phyloP scores from a whole-genome alignment of 2,329 filamentous ascomycete species.

The Bipolaris bicolor region DNA sequence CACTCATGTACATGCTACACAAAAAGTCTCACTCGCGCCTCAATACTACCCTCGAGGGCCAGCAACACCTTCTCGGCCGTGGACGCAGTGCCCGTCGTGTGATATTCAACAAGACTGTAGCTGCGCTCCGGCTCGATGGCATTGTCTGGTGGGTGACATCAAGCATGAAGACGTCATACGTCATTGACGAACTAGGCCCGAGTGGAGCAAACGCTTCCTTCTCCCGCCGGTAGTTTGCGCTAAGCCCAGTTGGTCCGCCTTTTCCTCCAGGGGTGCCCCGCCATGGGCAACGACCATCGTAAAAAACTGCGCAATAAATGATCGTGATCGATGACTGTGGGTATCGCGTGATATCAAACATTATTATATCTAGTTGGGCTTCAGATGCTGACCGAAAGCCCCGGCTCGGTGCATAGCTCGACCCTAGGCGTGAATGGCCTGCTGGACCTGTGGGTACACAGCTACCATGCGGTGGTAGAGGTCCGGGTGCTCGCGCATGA shows the following conservation, averaged over 20 bases:
- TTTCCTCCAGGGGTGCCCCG: slow-evolving; percentile 22
- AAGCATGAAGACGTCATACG: slow-evolving; percentile 18
- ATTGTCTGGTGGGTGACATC: slow-evolving; percentile 7
- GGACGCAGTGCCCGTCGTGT: slow-evolving; percentile 19
- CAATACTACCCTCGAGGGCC: neutral
- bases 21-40: neutral
- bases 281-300: slow-evolving; percentile 15
- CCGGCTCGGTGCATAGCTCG: neutral
- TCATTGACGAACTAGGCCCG: slow-evolving; percentile 24
- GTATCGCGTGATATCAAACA: slow-evolving; percentile 12
- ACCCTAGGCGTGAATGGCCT: slow-evolving; percentile 69
- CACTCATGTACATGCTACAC: slow-evolving; percentile 12
- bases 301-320: slow-evolving; percentile 8
- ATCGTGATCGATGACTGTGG: slow-evolving; percentile 18
- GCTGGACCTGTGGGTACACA: slow-evolving; percentile 83
- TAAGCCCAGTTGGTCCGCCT: slow-evolving; percentile 28
- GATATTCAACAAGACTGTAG: slow-evolving; percentile 7
- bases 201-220: slow-evolving; percentile 19
- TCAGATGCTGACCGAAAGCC: neutral
- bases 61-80: slow-evolving; percentile 34
- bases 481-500: slow-evolving; percentile 81
- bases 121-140: slow-evolving; percentile 14
- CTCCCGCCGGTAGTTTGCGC: slow-evolving; percentile 32
- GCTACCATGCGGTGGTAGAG: slow-evolving; percentile 78
- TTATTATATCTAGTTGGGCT: neutral